Conservation (phyloP, 306 rosid genomes). For the Sphenostylis stenocarpa region DNA sequence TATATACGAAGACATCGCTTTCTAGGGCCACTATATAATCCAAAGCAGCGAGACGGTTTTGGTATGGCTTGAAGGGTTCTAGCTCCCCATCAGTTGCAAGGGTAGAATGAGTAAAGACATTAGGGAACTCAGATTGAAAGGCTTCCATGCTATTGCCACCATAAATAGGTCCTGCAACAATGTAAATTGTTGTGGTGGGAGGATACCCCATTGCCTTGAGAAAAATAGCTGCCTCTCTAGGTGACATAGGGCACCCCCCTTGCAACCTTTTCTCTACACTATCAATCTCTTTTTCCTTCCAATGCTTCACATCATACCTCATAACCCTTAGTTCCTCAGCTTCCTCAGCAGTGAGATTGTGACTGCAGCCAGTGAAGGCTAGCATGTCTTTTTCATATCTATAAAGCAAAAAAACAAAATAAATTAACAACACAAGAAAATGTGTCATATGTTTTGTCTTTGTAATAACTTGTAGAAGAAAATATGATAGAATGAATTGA, state of each 20-base stretch:
- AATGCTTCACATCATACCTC: constrained; percentile 91
- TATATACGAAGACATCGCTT: constrained; percentile 92
- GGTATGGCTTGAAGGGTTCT: constrained; percentile 73
- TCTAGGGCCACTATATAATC: constrained; percentile 86
- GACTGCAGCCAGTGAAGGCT: constrained; percentile 96
- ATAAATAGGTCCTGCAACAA: constrained; percentile 94
- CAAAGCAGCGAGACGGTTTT: constrained; percentile 95
- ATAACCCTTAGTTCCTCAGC: constrained; percentile 70
- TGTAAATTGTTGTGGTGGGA: constrained; percentile 87
- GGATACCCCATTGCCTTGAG: constrained; percentile 99
- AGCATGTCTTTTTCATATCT: constrained; percentile 99
- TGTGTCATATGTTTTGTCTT: not conserved
- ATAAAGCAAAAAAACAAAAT: constrained; percentile 20
- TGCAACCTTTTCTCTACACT: constrained; percentile 60
- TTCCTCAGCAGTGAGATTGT: constrained; percentile 79
- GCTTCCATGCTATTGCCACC: constrained; percentile 76
- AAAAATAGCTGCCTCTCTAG: constrained; percentile 89
- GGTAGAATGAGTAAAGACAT: constrained; percentile 76
- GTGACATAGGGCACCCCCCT: constrained; percentile 99
- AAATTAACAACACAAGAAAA: not conserved
- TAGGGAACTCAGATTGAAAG: constrained; percentile 68
- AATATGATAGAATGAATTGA: no score
- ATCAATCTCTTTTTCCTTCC: constrained; percentile 98
- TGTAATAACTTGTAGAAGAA: no score
- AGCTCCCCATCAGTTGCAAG: constrained; percentile 87